phyloP scores from a whole-genome alignment of 1,284 basidiomycete genomes.

The Heterobasidion occidentale region DNA sequence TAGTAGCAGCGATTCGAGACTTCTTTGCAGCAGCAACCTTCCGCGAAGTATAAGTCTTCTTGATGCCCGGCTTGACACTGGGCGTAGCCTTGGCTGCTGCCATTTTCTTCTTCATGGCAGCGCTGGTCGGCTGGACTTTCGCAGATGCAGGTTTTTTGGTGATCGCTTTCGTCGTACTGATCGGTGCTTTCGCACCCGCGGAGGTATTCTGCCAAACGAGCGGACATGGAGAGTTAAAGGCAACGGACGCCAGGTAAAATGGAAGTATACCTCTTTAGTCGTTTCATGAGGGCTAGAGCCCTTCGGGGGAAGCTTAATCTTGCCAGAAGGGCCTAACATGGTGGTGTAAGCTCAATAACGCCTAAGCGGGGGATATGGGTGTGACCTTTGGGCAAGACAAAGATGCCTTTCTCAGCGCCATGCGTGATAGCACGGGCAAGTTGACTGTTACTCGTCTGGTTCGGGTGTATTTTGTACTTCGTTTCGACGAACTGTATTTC shows the following conservation, averaged over 20 bases:
- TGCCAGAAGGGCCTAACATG: conserved; percentile 51
- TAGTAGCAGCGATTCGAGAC: not conserved
- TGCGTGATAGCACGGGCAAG: conserved; percentile 66
- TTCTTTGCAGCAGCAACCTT: not conserved
- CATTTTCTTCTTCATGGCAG: conserved; percentile 36
- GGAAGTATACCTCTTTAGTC: conserved; percentile 55
- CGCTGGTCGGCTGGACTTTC: conserved; percentile 10
- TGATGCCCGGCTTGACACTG: not conserved
- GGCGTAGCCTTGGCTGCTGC: conserved; percentile 33
- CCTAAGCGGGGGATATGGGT: conserved; percentile 5
- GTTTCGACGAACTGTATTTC: conserved; percentile 59
- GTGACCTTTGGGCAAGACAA: conserved; percentile 66
- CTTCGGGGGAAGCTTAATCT: conserved; percentile 61
- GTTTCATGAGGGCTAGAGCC: conserved; percentile 29
- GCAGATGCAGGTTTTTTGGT: too few relatives aligned
- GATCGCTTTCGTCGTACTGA: not conserved
- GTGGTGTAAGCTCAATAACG: not conserved
- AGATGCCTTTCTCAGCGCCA: conserved; percentile 56
- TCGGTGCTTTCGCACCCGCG: conserved; percentile 14
- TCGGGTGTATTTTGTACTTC: conserved; percentile 58
- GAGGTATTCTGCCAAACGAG: conserved; percentile 46
- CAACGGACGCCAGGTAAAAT: conserved; percentile 10
- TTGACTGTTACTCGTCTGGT: conserved; percentile 56
- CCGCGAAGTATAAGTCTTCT: not conserved
- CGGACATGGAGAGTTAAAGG: not conserved